Evolutionary conservation across 1,284 basidiomycete species (phyloP).

Genomic region (Porodaedalea pini): DNA sequence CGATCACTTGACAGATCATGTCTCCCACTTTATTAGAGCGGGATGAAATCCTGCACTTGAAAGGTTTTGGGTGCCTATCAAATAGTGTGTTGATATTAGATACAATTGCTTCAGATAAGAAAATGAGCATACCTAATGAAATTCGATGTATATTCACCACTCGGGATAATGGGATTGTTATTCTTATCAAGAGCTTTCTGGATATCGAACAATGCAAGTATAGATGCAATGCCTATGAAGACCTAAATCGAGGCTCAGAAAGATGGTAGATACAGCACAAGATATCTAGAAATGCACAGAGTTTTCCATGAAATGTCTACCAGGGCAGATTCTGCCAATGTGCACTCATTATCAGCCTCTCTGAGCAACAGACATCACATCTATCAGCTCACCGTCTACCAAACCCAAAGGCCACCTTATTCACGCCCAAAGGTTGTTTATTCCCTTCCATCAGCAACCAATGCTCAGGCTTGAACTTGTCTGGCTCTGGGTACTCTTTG

Average conservation of each 20-base stretch:
- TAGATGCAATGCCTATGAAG: conserved; percentile 10
- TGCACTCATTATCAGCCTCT: too few relatives aligned
- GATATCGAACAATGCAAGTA: conserved; percentile 23
- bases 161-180: conserved; percentile 10
- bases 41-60: not conserved
- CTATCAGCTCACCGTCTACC: not conserved
- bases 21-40: not conserved
- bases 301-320: not conserved
- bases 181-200: conserved; percentile 15
- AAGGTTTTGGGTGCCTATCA: not conserved
- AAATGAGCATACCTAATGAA: conserved; percentile 1
- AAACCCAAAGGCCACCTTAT: not conserved
- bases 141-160: not conserved
- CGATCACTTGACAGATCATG: conserved; percentile 5
- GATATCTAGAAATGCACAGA: not conserved
- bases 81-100: not conserved
- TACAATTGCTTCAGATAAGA: not conserved
- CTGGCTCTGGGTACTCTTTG: conserved; percentile 1
- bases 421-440: not conserved
- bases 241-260: not conserved
- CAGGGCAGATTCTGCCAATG: not conserved
- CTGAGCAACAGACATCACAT: too few relatives aligned
- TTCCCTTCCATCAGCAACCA: not conserved
- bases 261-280: too few relatives aligned
- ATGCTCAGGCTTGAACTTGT: not conserved